Base-by-base conservation (phyloP, 768 basidiomycete genomes). In the Daedalea quercina region DNA sequence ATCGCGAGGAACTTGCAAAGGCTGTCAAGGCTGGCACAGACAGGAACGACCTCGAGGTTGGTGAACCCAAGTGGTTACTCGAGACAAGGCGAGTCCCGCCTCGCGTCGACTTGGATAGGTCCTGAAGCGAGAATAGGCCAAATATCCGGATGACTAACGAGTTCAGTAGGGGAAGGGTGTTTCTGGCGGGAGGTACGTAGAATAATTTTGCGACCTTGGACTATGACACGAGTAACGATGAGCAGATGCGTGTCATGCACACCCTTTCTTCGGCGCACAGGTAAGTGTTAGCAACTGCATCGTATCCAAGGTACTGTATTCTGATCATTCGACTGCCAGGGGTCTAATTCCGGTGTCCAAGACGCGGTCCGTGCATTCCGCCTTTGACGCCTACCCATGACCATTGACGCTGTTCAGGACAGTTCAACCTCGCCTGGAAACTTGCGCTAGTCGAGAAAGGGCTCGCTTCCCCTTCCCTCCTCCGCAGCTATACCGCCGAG, bases 231-330 rank as follows among this genome's bases (percentile, higher is more conserved):
- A 7, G 15, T 15, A 19, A 40, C 37, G 15, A 40, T 40, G 19
- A 8, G 8, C 50, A 80, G 79, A 81, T 54, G 71, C 75, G 28
- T 76, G 74, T 0, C 80, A 80, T 52, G 65, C 70, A 23, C 76
- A 77, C 50, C 73, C 73, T 8, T 67, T 67, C 37, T 40, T 40
- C 4, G 76, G 76, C 22, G 76, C 69, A 0, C 75, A 68, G 41
- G 50, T 51, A 23, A 13, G 47, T 4, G 25, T 19, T 26, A 22
- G 7, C 9, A 11, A 3, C 7, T 12, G 3, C 25, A 7, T 11
- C 6, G 13, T 22, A 22, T 25, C 12, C 7, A 13, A 3, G 23
- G 7, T 7, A 9, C 44, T 26, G 22, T 12, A 8, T 17, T 23
- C 25, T 4, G 7, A 6, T 4, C 44, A 44, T 7, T 44, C 24